Evolutionary conservation across 345 rosid species (phyloP).

Genomic region (Pelargonium nanum): DNA sequence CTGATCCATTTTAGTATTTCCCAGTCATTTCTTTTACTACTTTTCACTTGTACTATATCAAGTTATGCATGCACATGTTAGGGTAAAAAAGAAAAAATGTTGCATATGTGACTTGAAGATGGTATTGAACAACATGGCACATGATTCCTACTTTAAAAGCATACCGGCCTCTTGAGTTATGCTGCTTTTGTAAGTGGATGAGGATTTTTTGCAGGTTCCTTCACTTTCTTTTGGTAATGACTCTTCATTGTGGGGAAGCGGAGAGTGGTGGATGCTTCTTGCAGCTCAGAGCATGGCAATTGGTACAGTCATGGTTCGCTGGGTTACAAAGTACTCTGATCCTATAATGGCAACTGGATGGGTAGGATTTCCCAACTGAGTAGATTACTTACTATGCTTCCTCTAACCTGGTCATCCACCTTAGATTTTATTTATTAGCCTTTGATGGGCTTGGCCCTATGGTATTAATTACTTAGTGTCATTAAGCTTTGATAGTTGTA

Average conservation of each 20-base stretch:
- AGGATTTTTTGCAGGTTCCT: conserved; percentile 38
- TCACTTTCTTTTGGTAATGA: conserved; percentile 38
- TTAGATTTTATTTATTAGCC: neutral
- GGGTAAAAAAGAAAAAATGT: no score
- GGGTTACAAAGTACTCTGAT: conserved; percentile 87
- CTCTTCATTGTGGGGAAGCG: conserved; percentile 87
- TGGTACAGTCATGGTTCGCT: conserved; percentile 89
- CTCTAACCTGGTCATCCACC: neutral
- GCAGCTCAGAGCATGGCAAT: conserved; percentile 98
- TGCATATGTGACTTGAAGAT: no score
- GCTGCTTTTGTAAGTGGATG: neutral
- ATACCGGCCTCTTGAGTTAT: neutral
- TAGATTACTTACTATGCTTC: neutral
- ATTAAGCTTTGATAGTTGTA: neutral
- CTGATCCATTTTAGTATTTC: neutral
- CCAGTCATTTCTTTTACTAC: neutral
- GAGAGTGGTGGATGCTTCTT: conserved; percentile 99
- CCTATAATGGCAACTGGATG: conserved; percentile 97
- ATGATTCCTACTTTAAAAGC: neutral
- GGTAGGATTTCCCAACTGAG: conserved; percentile 35
- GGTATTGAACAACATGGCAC: neutral
- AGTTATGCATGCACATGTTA: neutral
- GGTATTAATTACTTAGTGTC: neutral
- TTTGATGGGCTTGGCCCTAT: neutral
- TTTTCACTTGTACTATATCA: neutral